Percentiles rank a stretch among this genome's conserved stretches.
These are phyloP conservation scores for Isoetes engelmannii DNA, from an alignment of 83 land plant species.

Conservation along the genomic window DNA sequence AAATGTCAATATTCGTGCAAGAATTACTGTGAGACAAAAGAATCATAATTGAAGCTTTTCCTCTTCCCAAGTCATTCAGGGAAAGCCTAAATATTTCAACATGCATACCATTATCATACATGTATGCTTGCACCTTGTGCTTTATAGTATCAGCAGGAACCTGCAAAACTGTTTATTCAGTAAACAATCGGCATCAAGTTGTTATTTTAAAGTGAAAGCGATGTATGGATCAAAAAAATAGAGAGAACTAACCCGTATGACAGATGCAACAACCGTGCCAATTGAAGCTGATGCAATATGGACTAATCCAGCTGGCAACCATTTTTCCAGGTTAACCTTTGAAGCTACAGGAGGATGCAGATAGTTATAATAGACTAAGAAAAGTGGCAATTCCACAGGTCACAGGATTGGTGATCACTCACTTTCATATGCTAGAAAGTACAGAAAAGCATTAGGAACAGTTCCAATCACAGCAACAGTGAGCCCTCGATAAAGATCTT, in stretches of 20 bases:
- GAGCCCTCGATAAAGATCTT: slow-evolving; percentile 23
- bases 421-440: slow-evolving; percentile 23
- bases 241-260: slow-evolving; percentile 18
- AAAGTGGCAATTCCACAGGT: not conserved
- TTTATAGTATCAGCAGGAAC: slow-evolving; percentile 28
- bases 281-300: slow-evolving; percentile 26
- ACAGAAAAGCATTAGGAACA: slow-evolving; percentile 24
- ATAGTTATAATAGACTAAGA: not conserved
- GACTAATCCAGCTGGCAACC: slow-evolving; percentile 18
- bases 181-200: not conserved
- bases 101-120: slow-evolving; percentile 19
- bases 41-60: not conserved
- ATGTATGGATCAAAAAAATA: no score
- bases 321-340: slow-evolving; percentile 20
- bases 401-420: not conserved
- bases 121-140: slow-evolving; percentile 27
- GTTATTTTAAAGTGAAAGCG: no score
- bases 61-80: not conserved
- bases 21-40: not conserved
- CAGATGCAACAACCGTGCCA: slow-evolving; percentile 22
- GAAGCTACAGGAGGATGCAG: slow-evolving; percentile 10
- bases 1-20: not conserved
- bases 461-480: slow-evolving; percentile 20
- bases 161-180: slow-evolving; percentile 3
- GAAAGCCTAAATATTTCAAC: not conserved